A percentile compares a stretch with the other conserved stretches of the same genome.
phyloP scores from a whole-genome alignment of 768 basidiomycete genomes.

The Xerocomus potaroensis region DNA sequence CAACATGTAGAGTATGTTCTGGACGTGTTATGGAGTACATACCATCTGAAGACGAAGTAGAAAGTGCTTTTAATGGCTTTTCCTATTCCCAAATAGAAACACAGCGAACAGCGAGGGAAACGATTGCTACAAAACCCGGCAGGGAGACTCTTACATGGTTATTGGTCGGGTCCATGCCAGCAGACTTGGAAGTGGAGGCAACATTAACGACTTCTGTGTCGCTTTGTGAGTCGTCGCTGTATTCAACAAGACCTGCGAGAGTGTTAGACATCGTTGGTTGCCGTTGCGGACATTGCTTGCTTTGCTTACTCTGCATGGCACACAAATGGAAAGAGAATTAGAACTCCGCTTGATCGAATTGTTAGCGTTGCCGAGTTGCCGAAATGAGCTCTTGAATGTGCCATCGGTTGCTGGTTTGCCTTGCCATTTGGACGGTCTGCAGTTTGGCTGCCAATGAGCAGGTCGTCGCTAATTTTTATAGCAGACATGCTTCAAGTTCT shows the following conservation, averaged over 20 bases:
- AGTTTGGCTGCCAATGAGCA: constrained; percentile 30
- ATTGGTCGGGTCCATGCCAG: constrained; percentile 11
- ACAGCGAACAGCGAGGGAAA: constrained; percentile 67
- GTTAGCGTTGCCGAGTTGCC: constrained; percentile 24
- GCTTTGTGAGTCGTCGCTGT: constrained; percentile 61
- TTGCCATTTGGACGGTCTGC: constrained; percentile 34
- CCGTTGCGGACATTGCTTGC: background rate
- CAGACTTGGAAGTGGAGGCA: constrained; percentile 26
- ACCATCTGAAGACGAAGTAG: constrained; percentile 29
- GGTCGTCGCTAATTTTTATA: constrained; percentile 46
- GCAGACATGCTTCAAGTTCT: constrained; percentile 32
- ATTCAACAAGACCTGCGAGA: constrained; percentile 52
- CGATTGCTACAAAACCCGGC: constrained; percentile 33
- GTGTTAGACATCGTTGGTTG: constrained; percentile 2
- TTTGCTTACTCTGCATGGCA: constrained; percentile 30
- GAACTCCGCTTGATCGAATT: constrained; percentile 17
- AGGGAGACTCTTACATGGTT: constrained; percentile 61
- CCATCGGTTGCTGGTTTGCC: constrained; percentile 31
- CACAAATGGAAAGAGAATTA: constrained; percentile 11
- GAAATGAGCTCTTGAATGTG: constrained; percentile 20
- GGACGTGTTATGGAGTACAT: constrained; percentile 1
- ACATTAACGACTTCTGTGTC: constrained; percentile 48
- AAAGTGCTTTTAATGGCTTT: constrained; percentile 40
- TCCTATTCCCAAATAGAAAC: constrained; percentile 63
- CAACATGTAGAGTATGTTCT: background rate